Evolutionary conservation across 2,329 filamentous ascomycete species (phyloP), one percentile per base, ranked within the genome.

Genomic region (Xylariales sp.): DNA sequence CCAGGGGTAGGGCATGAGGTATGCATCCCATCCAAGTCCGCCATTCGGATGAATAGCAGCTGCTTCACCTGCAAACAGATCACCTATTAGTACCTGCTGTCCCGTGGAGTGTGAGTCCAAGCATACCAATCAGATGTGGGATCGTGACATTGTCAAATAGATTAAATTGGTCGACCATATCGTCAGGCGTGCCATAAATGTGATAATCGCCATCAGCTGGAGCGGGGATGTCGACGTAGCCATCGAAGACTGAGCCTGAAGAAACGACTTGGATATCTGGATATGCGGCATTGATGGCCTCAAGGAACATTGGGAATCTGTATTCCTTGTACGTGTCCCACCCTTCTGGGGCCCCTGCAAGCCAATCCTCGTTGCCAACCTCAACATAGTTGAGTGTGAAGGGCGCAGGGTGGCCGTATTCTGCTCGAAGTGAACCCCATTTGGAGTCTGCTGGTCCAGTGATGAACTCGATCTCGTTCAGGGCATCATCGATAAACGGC

Each of bases 341-440:
- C 4, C 73, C 67, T 0, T 54, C 51, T 2, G 68, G 64, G 4
- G 70, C 73, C 3, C 69, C 68, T 19, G 67, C 70, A 4, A 83
- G 70, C 65, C 75, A 76, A 51, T 86, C 82, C 55, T 86, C 82
- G 55, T 86, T 85, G 44, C 82, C 82, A 31, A 85, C 62, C 59
- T 85, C 82, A 41, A 85, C 76, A 50, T 75, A 81, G 9, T 72
- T 65, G 36, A 86, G 66, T 21, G 57, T 64, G 62, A 78, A 85
- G 0, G 82, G 81, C 44, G 78, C 68, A 0, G 77, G 70, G 50
- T 83, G 74, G 3, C 82, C 82, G 3, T 81, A 66, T 31, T 71
- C 61, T 5, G 78, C 78, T 14, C 81, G 76, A 5, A 71, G 59
- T 4, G 71, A 66, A 11, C 81, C 80, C 65, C 75, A 82, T 18